Conservation (phyloP, 2,329 filamentous ascomycete genomes). For the Hortaea werneckii region DNA sequence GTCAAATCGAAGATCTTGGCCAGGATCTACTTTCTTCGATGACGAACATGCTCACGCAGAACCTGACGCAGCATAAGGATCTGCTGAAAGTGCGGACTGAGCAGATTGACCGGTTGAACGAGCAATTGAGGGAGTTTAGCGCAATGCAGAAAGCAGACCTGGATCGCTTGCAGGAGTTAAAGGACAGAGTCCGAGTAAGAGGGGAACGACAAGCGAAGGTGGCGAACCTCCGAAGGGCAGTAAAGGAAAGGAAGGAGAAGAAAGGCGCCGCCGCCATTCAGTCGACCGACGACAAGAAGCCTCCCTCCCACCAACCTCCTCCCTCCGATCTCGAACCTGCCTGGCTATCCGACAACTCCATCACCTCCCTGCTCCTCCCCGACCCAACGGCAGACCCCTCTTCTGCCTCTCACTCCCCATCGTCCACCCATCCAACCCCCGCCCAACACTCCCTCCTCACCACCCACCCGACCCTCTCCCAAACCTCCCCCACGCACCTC, state of each 20-base stretch:
- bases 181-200: conserved; percentile 52
- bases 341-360: conserved; percentile 29
- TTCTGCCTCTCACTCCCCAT: neutral
- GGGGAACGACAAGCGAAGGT: conserved; percentile 61
- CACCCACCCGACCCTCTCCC: neutral
- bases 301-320: neutral
- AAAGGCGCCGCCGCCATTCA: neutral
- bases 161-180: conserved; percentile 60
- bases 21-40: conserved; percentile 75
- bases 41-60: conserved; percentile 68
- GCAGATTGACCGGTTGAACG: conserved; percentile 71
- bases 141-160: conserved; percentile 68
- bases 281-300: neutral
- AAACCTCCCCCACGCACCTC: conserved; percentile 32
- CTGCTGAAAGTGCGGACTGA: conserved; percentile 78
- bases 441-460: conserved; percentile 11
- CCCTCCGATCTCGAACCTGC: conserved; percentile 18
- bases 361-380: conserved; percentile 2
- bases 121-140: conserved; percentile 69
- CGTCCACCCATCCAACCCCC: conserved; percentile 1
- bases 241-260: conserved; percentile 43
- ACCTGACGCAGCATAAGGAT: conserved; percentile 66
- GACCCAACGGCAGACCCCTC: neutral
- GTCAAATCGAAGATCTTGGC: conserved; percentile 58
- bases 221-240: conserved; percentile 64